Evolutionary conservation across 2,329 filamentous ascomycete genomes (phyloP).

Genomic region (Fusarium nanum): DNA sequence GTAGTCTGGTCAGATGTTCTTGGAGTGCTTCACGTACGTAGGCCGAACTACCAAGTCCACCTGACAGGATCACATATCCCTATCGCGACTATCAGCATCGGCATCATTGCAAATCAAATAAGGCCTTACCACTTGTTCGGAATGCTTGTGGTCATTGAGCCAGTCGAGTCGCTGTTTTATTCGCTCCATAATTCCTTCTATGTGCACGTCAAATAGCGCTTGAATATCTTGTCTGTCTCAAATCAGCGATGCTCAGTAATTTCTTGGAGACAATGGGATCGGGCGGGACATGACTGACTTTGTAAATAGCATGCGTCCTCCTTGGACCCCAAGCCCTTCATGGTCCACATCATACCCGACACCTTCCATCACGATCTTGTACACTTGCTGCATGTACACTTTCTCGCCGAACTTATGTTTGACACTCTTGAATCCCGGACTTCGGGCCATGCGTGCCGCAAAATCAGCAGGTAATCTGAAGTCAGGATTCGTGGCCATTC

Average conservation of each 20-base stretch:
- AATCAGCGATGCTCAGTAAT: background rate
- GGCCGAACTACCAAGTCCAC: slow-evolving; percentile 59
- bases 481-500: slow-evolving; percentile 53
- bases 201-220: slow-evolving; percentile 54
- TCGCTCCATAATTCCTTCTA: slow-evolving; percentile 50
- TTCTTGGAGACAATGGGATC: background rate
- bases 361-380: slow-evolving; percentile 58
- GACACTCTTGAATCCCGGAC: slow-evolving; percentile 53
- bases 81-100: slow-evolving; percentile 27
- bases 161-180: slow-evolving; percentile 57
- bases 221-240: slow-evolving; percentile 55
- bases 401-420: slow-evolving; percentile 59
- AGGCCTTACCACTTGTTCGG: slow-evolving; percentile 52
- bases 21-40: slow-evolving; percentile 59
- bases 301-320: slow-evolving; percentile 55
- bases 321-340: slow-evolving; percentile 52
- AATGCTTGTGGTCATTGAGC: slow-evolving; percentile 48
- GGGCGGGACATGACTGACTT: slow-evolving; percentile 47
- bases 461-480: slow-evolving; percentile 53
- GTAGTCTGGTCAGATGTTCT: slow-evolving; percentile 49
- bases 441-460: slow-evolving; percentile 52
- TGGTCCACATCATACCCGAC: slow-evolving; percentile 56
- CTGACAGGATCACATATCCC: slow-evolving; percentile 59
- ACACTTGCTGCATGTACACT: slow-evolving; percentile 55
- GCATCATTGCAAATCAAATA: background rate